Conservation (phyloP, 2,329 filamentous ascomycete genomes). For the Cytospora piceicola region DNA sequence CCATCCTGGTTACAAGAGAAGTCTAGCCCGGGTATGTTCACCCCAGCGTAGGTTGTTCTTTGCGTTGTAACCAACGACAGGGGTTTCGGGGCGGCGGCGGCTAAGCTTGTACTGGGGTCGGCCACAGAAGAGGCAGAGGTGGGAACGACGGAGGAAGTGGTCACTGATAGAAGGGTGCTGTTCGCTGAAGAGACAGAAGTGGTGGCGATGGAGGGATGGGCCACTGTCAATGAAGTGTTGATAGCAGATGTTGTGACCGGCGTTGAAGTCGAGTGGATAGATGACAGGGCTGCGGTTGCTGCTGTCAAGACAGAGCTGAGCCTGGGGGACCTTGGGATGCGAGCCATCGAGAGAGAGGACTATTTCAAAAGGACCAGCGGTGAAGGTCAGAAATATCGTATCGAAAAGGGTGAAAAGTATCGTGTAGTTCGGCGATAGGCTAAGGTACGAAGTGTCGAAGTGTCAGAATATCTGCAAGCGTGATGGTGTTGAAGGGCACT, state of each 20-base stretch:
- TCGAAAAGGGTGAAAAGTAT: background rate
- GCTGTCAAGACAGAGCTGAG: constrained; percentile 26
- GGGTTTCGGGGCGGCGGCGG: background rate
- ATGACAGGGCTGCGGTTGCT: constrained; percentile 27
- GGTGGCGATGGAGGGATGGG: background rate
- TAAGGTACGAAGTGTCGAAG: too few species aligned
- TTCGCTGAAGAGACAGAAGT: background rate
- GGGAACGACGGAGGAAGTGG: constrained; percentile 12
- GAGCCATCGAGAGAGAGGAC: constrained; percentile 20
- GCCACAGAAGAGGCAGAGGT: background rate
- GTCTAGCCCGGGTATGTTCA: constrained; percentile 53
- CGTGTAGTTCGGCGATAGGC: background rate
- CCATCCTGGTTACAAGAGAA: constrained; percentile 51
- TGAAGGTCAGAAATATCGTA: constrained; percentile 18
- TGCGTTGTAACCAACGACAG: background rate
- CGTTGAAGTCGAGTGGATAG: constrained; percentile 8
- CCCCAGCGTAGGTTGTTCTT: constrained; percentile 35
- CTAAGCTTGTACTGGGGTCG: background rate
- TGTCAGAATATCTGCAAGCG: background rate
- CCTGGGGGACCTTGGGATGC: constrained; percentile 14
- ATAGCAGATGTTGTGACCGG: constrained; percentile 4
- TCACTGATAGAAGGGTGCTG: background rate
- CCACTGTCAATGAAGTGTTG: background rate
- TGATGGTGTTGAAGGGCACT: background rate
- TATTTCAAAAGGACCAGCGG: background rate